phyloP scores from a whole-genome alignment of 345 rosid species.

The Garcia nutans region DNA sequence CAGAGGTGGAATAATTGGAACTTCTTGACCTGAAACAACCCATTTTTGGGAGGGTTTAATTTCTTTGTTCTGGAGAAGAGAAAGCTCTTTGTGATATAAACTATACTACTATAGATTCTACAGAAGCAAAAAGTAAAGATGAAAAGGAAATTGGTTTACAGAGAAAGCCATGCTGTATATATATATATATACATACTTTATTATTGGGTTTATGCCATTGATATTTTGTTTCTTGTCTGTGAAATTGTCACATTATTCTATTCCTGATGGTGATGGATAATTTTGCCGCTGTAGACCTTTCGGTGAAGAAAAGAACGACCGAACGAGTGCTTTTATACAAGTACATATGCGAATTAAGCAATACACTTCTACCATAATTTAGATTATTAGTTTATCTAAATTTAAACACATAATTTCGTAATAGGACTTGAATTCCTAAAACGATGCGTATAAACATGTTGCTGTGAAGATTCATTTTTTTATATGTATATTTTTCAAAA shows the following conservation, averaged over 20 bases:
- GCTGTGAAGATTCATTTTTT: too few relatives aligned
- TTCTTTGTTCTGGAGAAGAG: not conserved
- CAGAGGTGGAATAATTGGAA: slow-evolving; percentile 19
- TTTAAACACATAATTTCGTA: too few relatives aligned
- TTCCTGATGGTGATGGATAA: slow-evolving; percentile 18
- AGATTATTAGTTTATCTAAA: too few relatives aligned
- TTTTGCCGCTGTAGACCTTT: slow-evolving; percentile 15
- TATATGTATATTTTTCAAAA: too few relatives aligned
- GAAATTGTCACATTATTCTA: slow-evolving; percentile 26
- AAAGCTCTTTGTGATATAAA: not conserved
- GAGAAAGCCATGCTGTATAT: too few relatives aligned
- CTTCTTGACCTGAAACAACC: slow-evolving; percentile 45
- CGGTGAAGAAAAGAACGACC: slow-evolving; percentile 20
- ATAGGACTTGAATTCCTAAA: too few relatives aligned
- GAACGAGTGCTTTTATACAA: not conserved
- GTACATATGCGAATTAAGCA: too few relatives aligned
- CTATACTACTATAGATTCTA: not conserved
- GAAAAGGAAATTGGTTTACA: not conserved
- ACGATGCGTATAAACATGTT: too few relatives aligned
- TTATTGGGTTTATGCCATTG: not conserved
- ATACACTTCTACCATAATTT: too few relatives aligned
- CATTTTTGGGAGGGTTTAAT: slow-evolving; percentile 28
- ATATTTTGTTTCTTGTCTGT: not conserved
- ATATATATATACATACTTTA: too few relatives aligned
- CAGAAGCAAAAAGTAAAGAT: slow-evolving; percentile 1